These are phyloP conservation scores for Xerocomellus amylosporus DNA, from an alignment of 768 basidiomycete genomes.

Conservation along the genomic window DNA sequence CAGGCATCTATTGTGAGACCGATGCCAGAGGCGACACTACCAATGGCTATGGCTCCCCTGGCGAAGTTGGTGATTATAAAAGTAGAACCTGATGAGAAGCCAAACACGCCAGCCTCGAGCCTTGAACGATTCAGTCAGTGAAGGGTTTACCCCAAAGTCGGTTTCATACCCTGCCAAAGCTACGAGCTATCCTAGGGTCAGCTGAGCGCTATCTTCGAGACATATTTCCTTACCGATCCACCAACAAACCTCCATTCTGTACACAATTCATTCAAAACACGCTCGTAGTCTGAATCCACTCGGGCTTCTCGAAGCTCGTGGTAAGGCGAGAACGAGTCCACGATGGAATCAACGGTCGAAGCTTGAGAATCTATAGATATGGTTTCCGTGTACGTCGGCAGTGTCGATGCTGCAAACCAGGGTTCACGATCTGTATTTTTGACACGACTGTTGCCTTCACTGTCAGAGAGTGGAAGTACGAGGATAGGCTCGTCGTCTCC, in stretches of 20 bases:
- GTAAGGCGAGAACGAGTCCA: slow-evolving; percentile 57
- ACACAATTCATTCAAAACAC: slow-evolving; percentile 45
- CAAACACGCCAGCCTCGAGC: slow-evolving; percentile 58
- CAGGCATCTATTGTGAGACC: slow-evolving; percentile 63
- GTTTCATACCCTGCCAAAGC: slow-evolving; percentile 54
- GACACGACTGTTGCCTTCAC: slow-evolving; percentile 2
- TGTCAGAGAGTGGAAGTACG: slow-evolving; percentile 21
- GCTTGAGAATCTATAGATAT: slow-evolving; percentile 29
- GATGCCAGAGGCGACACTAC: slow-evolving; percentile 58
- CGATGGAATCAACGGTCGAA: slow-evolving; percentile 34
- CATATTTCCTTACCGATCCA: slow-evolving; percentile 45
- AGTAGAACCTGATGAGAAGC: slow-evolving; percentile 51
- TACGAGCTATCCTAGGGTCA: slow-evolving; percentile 42
- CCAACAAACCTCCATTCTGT: slow-evolving; percentile 67
- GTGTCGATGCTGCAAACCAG: slow-evolving; percentile 38
- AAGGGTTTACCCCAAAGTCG: not conserved
- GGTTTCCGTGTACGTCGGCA: slow-evolving; percentile 46
- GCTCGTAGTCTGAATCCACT: slow-evolving; percentile 48
- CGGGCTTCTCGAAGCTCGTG: slow-evolving; percentile 44
- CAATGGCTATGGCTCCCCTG: slow-evolving; percentile 51
- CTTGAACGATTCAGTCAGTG: slow-evolving; percentile 18
- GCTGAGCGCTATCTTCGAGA: not conserved
- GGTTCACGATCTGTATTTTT: slow-evolving; percentile 3
- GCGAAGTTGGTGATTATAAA: slow-evolving; percentile 50
- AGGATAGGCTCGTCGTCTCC: slow-evolving; percentile 9